These are phyloP conservation scores for Leccinum broughii DNA, from an alignment of 768 basidiomycete species.

Conservation along the genomic window DNA sequence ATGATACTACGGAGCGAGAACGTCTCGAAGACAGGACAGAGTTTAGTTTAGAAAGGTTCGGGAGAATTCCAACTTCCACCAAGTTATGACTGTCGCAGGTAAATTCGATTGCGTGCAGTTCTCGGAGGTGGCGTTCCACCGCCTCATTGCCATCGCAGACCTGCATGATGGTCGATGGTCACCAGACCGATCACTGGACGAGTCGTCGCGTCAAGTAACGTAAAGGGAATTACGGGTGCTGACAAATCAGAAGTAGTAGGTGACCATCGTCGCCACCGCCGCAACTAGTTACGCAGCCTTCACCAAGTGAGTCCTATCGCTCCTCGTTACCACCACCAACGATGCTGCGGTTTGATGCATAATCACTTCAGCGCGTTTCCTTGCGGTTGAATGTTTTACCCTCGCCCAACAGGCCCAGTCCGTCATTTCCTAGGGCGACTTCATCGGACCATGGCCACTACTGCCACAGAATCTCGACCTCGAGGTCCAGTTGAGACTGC, in stretches of 20 bases:
- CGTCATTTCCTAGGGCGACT: slow-evolving; percentile 22
- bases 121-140: slow-evolving; percentile 3
- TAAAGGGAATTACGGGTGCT: slow-evolving; percentile 3
- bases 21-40: neutral
- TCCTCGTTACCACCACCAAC: slow-evolving; percentile 12
- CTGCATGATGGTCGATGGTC: slow-evolving; percentile 10
- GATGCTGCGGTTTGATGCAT: slow-evolving; percentile 26
- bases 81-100: neutral
- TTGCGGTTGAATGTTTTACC: slow-evolving; percentile 27
- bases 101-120: neutral
- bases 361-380: slow-evolving; percentile 10
- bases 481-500: slow-evolving; percentile 55
- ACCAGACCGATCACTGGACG: neutral
- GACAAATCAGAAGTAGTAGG: slow-evolving; percentile 14
- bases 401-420: slow-evolving; percentile 21
- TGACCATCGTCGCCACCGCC: neutral
- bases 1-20: neutral
- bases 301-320: slow-evolving; percentile 12
- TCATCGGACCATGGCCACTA: slow-evolving; percentile 32
- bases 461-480: slow-evolving; percentile 26
- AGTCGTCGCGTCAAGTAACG: neutral
- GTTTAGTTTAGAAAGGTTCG: neutral
- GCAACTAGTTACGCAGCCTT: neutral
- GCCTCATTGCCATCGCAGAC: slow-evolving; percentile 20
- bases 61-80: neutral